Percentiles rank a stretch among this genome's conserved stretches.
Evolutionary conservation across 2,329 filamentous ascomycete genomes (phyloP).

Genomic region (Dothideomycetidae sp.): DNA sequence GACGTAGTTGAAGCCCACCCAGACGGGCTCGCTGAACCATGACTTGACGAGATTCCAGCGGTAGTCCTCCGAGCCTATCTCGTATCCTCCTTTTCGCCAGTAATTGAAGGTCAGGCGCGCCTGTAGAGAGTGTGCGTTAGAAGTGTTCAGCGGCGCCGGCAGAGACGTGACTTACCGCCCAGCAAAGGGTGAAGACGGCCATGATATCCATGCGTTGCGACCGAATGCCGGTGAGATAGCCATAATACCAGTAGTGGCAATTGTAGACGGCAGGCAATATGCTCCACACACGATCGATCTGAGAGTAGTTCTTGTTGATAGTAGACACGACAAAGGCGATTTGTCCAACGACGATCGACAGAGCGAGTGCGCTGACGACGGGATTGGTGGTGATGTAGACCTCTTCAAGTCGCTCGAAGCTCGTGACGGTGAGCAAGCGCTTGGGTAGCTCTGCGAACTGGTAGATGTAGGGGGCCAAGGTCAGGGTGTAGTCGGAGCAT

Average conservation of each 20-base stretch:
- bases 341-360: slow-evolving; percentile 55
- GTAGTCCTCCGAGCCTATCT: slow-evolving; percentile 83
- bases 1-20: slow-evolving; percentile 62
- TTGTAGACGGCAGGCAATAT: slow-evolving; percentile 78
- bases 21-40: slow-evolving; percentile 52
- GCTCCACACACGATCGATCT: slow-evolving; percentile 87
- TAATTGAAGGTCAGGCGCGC: slow-evolving; percentile 86
- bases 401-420: slow-evolving; percentile 46
- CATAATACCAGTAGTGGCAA: slow-evolving; percentile 71
- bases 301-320: slow-evolving; percentile 88
- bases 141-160: too few species aligned
- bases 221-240: slow-evolving; percentile 56
- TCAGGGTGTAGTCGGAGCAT: slow-evolving; percentile 60
- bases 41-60: slow-evolving; percentile 69
- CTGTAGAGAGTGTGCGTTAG: slow-evolving; percentile 33
- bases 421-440: slow-evolving; percentile 40
- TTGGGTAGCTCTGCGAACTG: slow-evolving; percentile 36
- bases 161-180: slow-evolving; percentile 38
- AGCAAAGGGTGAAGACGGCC: slow-evolving; percentile 54
- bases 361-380: slow-evolving; percentile 57
- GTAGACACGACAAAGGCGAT: slow-evolving; percentile 67
- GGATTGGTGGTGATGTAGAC: slow-evolving; percentile 81
- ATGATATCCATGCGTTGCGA: slow-evolving; percentile 59
- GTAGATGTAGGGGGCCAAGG: slow-evolving; percentile 65
- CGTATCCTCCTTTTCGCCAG: slow-evolving; percentile 87